phyloP scores from a whole-genome alignment of 306 rosid genomes.

The Potentilla sterilis region DNA sequence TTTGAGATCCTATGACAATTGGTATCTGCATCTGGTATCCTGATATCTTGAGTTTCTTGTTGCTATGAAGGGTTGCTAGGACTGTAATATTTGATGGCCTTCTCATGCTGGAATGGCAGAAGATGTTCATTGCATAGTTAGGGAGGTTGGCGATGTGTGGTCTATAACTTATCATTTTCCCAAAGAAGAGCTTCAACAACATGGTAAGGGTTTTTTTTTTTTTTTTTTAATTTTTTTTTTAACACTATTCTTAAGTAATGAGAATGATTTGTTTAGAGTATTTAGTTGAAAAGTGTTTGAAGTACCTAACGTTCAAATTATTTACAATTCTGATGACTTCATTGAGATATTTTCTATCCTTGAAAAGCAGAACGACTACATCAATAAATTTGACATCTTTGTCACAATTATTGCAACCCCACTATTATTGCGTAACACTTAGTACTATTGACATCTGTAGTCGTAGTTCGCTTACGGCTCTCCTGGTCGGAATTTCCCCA shows the following conservation, averaged over 20 bases:
- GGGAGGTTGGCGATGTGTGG: constrained; percentile 65
- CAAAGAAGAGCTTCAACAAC: constrained; percentile 60
- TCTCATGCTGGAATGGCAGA: constrained; percentile 65
- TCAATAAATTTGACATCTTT: not conserved
- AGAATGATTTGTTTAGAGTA: not conserved
- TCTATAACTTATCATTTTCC: constrained; percentile 78
- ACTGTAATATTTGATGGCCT: constrained; percentile 86
- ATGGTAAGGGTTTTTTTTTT: constrained; percentile 58
- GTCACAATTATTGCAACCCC: not conserved
- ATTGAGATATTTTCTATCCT: not conserved
- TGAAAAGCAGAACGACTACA: not conserved
- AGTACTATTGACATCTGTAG: not conserved
- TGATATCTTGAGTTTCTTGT: constrained; percentile 26
- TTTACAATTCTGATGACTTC: not conserved
- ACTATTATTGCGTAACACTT: not conserved
- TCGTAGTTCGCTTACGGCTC: not conserved
- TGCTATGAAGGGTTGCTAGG: constrained; percentile 78
- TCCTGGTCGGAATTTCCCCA: not conserved
- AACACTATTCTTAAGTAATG: not conserved
- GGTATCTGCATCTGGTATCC: not conserved
- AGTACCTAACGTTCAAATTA: not conserved
- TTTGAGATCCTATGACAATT: not conserved
- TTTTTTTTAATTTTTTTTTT: too few relatives aligned
- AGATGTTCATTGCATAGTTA: constrained; percentile 63
- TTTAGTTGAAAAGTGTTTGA: not conserved